These are phyloP conservation scores for Vitis vinifera DNA, from an alignment of 164 flowering plant species.

Conservation along the genomic window ASM3070453v1 NC_081811.1:21688501-21689000, in stretches of 20 bases:
- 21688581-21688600: too few species aligned
- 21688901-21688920: too few species aligned
- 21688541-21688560: too few species aligned
- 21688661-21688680: constrained; percentile 92
- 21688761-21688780: not conserved
- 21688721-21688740: constrained; percentile 83
- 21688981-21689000: not conserved
- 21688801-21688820: too few species aligned
- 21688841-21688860: not conserved
- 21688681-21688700: constrained; percentile 81
- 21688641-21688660: constrained; percentile 71
- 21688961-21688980: not conserved
- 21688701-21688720: constrained; percentile 85
- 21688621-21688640: not conserved
- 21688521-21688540: too few species aligned
- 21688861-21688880: not conserved
- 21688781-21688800: too few species aligned
- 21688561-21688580: too few species aligned
- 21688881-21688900: not conserved
- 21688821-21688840: not conserved
- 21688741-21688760: constrained; percentile 82
- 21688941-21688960: not conserved
- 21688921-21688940: too few species aligned
- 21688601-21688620: too few species aligned
- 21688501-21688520: too few species aligned